Percentiles rank a stretch among this genome's conserved stretches.
phyloP scores from a whole-genome alignment of 2,329 filamentous ascomycete genomes.

The Fusarium longipes region DNA sequence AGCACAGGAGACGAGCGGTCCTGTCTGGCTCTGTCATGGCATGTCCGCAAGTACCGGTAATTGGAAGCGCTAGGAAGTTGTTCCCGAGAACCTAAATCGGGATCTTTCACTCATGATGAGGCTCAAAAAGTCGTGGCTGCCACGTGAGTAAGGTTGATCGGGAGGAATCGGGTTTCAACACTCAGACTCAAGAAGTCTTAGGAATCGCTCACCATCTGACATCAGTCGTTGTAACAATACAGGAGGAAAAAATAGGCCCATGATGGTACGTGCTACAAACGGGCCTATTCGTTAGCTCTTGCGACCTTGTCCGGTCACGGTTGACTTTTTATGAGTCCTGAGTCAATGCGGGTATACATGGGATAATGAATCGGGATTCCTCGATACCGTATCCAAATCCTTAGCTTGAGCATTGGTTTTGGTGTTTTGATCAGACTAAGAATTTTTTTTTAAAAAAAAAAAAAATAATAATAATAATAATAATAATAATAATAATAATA shows the following conservation, averaged over 20 bases:
- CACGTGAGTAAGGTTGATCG: conserved; percentile 41
- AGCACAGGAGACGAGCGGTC: conserved; percentile 13
- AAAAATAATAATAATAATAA: too few relatives aligned
- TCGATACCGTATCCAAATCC: conserved; percentile 13
- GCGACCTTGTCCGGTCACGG: neutral
- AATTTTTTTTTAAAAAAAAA: too few relatives aligned
- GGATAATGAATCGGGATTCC: conserved; percentile 10
- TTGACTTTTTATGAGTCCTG: neutral
- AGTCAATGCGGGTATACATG: conserved; percentile 3
- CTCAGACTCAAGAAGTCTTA: neutral
- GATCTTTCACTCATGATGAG: conserved; percentile 1
- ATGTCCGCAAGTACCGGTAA: conserved; percentile 10
- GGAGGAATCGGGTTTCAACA: conserved; percentile 38
- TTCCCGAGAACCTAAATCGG: conserved; percentile 15
- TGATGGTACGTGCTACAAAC: conserved; percentile 18
- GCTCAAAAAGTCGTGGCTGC: conserved; percentile 29
- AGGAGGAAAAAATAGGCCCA: too few relatives aligned
- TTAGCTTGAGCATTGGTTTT: neutral
- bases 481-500: too few relatives aligned
- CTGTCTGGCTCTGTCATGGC: conserved; percentile 14
- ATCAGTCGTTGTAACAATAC: neutral
- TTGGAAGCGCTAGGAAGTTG: conserved; percentile 18
- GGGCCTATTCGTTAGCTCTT: conserved; percentile 15
- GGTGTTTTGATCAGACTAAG: too few relatives aligned
- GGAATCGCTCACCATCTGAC: conserved; percentile 14